A percentile compares a stretch with the other conserved stretches of the same genome.
These are phyloP conservation scores for Talinum fruticosum DNA, from an alignment of 148 eudicot species.

Conservation along the genomic window DNA sequence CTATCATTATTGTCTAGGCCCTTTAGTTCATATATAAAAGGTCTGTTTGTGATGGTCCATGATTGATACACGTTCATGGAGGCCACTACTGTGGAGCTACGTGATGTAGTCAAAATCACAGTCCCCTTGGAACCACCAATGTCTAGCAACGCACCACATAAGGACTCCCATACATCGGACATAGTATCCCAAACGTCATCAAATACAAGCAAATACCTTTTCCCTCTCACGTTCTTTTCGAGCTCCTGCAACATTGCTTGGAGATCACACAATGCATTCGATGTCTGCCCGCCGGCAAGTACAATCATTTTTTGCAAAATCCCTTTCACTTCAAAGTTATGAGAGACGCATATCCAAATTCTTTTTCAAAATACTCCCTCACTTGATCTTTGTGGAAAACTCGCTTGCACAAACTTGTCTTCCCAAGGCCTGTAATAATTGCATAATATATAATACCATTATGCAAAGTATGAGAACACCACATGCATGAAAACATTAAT, in stretches of 20 bases:
- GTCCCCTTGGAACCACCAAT: conserved; percentile 17
- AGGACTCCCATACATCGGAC: conserved; percentile 8
- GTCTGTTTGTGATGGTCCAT: neutral
- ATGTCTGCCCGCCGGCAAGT: neutral
- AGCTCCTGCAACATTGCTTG: conserved; percentile 9
- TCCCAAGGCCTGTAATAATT: conserved; percentile 14
- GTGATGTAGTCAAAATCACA: conserved; percentile 2
- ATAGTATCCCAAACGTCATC: conserved; percentile 27
- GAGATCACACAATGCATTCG: neutral
- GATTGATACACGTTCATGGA: conserved; percentile 7
- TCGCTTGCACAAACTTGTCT: conserved; percentile 17
- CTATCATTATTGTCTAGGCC: neutral
- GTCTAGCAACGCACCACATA: conserved; percentile 1
- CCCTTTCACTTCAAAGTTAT: neutral
- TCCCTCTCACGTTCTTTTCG: conserved; percentile 7
- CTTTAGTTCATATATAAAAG: conserved; percentile 2
- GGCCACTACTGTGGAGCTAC: conserved; percentile 8
- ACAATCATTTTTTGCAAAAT: conserved; percentile 14
- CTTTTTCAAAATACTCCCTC: neutral
- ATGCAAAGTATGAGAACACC: no score
- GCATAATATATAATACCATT: neutral
- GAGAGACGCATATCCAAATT: conserved; percentile 5
- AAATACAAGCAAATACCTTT: conserved; percentile 20
- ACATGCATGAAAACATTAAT: no score
- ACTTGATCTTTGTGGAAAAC: neutral